These are phyloP conservation scores for Aspergillus coremiiformis DNA, from an alignment of 495 filamentous ascomycete species.

Conservation along the genomic window DNA sequence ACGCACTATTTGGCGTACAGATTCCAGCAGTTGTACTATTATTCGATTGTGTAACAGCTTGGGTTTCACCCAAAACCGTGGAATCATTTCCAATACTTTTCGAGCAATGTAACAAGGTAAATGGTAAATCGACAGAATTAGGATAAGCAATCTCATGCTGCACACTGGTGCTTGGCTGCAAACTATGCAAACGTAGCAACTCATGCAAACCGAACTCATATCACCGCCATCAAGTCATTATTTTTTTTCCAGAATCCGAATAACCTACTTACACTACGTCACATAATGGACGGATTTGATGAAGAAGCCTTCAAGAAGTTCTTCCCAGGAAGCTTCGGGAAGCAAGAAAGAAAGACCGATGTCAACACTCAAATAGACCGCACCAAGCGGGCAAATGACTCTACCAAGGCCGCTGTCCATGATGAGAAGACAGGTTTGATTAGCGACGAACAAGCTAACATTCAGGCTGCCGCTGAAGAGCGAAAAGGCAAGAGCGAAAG, in stretches of 20 bases:
- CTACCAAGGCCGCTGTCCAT: slow-evolving; percentile 20
- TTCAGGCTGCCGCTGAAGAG: slow-evolving; percentile 15
- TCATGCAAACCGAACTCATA: slow-evolving; percentile 16
- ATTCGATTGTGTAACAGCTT: background rate
- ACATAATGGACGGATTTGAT: slow-evolving; percentile 56
- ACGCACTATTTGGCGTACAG: slow-evolving; percentile 10
- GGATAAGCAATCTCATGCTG: too few species aligned
- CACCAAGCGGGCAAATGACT: slow-evolving; percentile 52
- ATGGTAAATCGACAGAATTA: too few species aligned
- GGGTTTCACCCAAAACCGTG: background rate
- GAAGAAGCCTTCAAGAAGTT: slow-evolving; percentile 79
- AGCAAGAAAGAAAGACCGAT: slow-evolving; percentile 64
- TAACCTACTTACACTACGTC: background rate
- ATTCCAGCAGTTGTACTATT: background rate
- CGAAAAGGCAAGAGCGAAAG: slow-evolving; percentile 17
- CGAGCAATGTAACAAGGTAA: too few species aligned
- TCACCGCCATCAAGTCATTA: slow-evolving; percentile 6
- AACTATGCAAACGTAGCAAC: slow-evolving; percentile 33
- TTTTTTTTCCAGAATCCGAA: slow-evolving; percentile 2
- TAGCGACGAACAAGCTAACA: slow-evolving; percentile 8
- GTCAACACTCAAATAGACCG: slow-evolving; percentile 72
- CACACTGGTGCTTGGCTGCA: slow-evolving; percentile 15
- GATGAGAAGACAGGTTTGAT: slow-evolving; percentile 18
- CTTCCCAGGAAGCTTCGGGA: slow-evolving; percentile 80
- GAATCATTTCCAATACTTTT: too few species aligned